These are phyloP conservation scores for Trichoderma sp. DNA, from an alignment of 2,329 filamentous ascomycete species.

Conservation along the genomic window DNA sequence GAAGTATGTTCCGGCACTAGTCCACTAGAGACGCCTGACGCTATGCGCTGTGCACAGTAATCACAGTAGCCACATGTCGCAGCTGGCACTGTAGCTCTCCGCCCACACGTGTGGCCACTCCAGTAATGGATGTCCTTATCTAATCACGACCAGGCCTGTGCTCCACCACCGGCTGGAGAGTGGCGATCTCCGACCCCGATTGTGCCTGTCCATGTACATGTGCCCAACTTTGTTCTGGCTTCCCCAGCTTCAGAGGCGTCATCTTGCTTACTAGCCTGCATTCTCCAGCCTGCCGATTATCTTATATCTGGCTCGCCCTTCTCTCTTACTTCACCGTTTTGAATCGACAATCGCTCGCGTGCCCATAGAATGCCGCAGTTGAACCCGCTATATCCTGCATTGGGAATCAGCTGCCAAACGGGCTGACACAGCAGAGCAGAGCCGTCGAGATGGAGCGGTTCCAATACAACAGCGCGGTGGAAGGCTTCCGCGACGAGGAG, in stretches of 20 bases:
- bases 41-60: neutral
- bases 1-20: neutral
- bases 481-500: slow-evolving; percentile 57
- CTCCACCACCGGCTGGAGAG: slow-evolving; percentile 23
- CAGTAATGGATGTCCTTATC: neutral
- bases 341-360: neutral
- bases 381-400: neutral
- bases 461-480: slow-evolving; percentile 58
- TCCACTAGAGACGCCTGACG: neutral
- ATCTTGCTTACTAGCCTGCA: slow-evolving; percentile 10
- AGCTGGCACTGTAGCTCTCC: neutral
- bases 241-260: neutral
- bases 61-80: neutral
- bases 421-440: neutral
- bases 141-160: neutral
- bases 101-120: neutral
- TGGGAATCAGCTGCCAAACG: slow-evolving; percentile 2
- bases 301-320: neutral
- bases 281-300: neutral
- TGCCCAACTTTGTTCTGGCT: neutral
- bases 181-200: slow-evolving; percentile 39
- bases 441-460: neutral
- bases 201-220: slow-evolving; percentile 25
- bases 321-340: neutral
- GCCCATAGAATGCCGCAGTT: slow-evolving; percentile 1